Evolutionary conservation across 495 filamentous ascomycete genomes (phyloP).

Genomic region (Alectoria sarmentosa): DNA sequence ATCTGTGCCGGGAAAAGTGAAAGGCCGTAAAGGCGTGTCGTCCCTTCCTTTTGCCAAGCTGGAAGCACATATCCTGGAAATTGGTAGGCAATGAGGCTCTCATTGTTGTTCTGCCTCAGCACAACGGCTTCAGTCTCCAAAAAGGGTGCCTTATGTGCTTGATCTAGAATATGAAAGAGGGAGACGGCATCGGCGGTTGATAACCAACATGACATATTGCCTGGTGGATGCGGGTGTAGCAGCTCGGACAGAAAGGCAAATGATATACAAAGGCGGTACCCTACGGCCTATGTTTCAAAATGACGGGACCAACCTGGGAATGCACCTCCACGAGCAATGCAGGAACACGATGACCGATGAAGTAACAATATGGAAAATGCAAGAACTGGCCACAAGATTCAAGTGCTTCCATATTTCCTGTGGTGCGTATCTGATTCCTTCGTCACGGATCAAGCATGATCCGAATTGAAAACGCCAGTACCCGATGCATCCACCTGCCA

Average conservation of each 20-base stretch:
- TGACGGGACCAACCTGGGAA: not conserved
- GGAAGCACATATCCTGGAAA: not conserved
- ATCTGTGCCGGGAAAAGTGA: no score
- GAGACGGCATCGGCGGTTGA: not conserved
- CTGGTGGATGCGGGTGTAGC: not conserved
- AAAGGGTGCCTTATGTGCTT: not conserved
- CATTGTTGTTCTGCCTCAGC: not conserved
- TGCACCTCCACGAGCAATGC: no score
- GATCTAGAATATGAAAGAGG: not conserved
- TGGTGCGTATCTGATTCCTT: not conserved
- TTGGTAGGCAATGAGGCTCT: not conserved
- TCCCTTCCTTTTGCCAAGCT: not conserved
- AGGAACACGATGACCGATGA: no score
- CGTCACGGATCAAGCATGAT: not conserved
- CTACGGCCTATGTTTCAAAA: not conserved
- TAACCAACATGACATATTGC: no score
- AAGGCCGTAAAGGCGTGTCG: not conserved
- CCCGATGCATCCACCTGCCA: slow-evolving; percentile 7
- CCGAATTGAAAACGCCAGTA: not conserved
- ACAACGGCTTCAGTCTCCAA: not conserved
- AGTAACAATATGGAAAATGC: no score
- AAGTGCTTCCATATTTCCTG: not conserved
- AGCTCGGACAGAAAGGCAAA: not conserved
- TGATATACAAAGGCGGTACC: not conserved
- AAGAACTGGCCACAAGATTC: not conserved